phyloP scores from a whole-genome alignment of 2,329 filamentous ascomycete species.

The Rutstroemia sp. region DNA sequence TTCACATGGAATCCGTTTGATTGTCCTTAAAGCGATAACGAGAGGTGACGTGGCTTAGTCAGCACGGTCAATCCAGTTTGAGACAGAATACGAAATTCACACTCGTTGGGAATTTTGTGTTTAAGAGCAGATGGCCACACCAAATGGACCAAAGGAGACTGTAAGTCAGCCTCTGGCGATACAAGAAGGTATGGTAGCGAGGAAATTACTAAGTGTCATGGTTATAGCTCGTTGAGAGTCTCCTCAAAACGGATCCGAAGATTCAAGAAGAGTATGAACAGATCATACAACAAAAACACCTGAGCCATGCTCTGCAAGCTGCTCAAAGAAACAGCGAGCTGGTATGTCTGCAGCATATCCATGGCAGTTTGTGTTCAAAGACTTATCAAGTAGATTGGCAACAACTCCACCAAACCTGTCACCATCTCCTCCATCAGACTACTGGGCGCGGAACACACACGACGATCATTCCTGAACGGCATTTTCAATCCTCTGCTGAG shows the following conservation, averaged over 20 bases:
- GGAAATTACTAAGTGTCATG: constrained; percentile 30
- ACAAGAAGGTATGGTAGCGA: constrained; percentile 29
- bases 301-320: constrained; percentile 31
- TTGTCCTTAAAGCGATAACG: background rate
- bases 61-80: background rate
- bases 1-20: background rate
- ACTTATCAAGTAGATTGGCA: constrained; percentile 49
- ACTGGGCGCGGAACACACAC: constrained; percentile 76
- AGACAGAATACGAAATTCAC: background rate
- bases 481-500: constrained; percentile 73
- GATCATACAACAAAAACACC: constrained; percentile 42
- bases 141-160: constrained; percentile 4
- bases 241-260: constrained; percentile 45
- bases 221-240: constrained; percentile 7
- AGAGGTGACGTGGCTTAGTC: constrained; percentile 1
- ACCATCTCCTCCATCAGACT: constrained; percentile 81
- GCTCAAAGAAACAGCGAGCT: constrained; percentile 50
- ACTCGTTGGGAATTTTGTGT: background rate
- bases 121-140: background rate
- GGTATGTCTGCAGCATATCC: constrained; percentile 36
- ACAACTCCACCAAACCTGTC: constrained; percentile 81
- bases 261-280: constrained; percentile 48
- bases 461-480: constrained; percentile 72
- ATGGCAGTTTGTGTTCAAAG: background rate
- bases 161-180: constrained; percentile 1